Percentiles rank a stretch among this genome's conserved stretches.
Conservation (phyloP, 768 basidiomycete genomes). For the Chalciporus sphaerocephalus region DNA sequence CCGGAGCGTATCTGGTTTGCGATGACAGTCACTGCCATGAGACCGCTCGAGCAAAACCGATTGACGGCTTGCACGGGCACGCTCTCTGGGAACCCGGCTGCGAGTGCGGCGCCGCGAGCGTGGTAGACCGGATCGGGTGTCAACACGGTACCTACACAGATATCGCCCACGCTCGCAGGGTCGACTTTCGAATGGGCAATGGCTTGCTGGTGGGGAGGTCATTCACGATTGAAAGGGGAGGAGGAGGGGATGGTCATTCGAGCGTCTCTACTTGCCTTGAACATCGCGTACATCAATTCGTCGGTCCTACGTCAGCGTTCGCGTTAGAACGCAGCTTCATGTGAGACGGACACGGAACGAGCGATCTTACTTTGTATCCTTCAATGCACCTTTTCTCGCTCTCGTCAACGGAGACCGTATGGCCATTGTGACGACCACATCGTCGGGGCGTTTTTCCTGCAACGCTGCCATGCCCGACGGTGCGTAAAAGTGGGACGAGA, state of each 20-base stretch:
- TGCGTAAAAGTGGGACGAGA: slow-evolving; percentile 53
- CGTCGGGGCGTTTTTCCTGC: slow-evolving; percentile 58
- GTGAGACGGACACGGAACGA: not conserved
- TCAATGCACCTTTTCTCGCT: slow-evolving; percentile 71
- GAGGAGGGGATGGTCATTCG: not conserved
- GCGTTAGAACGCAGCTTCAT: slow-evolving; percentile 8
- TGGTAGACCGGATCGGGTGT: slow-evolving; percentile 62
- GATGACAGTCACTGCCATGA: slow-evolving; percentile 79
- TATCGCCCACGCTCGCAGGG: slow-evolving; percentile 64
- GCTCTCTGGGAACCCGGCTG: slow-evolving; percentile 76
- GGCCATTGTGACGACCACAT: slow-evolving; percentile 81
- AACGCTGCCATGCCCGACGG: slow-evolving; percentile 48
- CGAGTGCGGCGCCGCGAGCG: slow-evolving; percentile 68
- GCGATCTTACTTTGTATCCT: slow-evolving; percentile 55
- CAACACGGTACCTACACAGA: slow-evolving; percentile 76
- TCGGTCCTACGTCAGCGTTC: slow-evolving; percentile 57
- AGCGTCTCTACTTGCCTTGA: slow-evolving; percentile 51
- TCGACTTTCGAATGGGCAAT: slow-evolving; percentile 56
- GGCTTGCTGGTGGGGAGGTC: slow-evolving; percentile 42
- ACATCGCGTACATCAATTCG: slow-evolving; percentile 78
- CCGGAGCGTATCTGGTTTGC: slow-evolving; percentile 72
- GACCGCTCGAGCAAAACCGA: slow-evolving; percentile 78
- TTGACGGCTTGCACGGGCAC: slow-evolving; percentile 74
- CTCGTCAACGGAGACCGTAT: slow-evolving; percentile 74
- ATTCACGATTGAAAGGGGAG: no score